Conservation (phyloP, 2,329 filamentous ascomycete species). For the Myriosclerotinia duriaeana region DNA sequence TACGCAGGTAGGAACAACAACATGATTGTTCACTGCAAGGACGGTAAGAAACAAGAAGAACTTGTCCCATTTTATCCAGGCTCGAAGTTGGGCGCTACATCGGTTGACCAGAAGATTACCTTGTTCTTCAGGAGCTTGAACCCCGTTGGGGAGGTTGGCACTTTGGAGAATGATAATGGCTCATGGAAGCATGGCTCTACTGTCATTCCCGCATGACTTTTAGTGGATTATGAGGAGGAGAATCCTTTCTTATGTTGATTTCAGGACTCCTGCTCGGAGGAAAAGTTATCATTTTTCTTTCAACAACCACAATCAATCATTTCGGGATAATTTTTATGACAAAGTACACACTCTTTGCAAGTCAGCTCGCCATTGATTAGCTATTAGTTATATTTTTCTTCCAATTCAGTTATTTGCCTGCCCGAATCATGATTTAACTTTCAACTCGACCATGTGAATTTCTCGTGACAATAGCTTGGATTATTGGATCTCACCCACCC, state of each 20-base stretch:
- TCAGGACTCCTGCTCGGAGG: neutral
- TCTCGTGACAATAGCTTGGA: neutral
- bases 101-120: conserved; percentile 16
- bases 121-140: conserved; percentile 21
- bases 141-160: conserved; percentile 15
- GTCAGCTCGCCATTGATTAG: neutral
- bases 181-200: conserved; percentile 3
- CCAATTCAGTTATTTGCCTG: conserved; percentile 5
- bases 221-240: neutral
- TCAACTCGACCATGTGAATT: neutral
- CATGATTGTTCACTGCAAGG: conserved; percentile 6
- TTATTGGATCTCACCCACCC: neutral
- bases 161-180: conserved; percentile 3
- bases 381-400: neutral
- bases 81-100: conserved; percentile 19
- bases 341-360: neutral
- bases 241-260: conserved; percentile 1
- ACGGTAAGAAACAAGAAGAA: neutral
- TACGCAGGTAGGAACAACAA: neutral
- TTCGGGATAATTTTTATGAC: conserved; percentile 7
- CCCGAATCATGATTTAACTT: neutral
- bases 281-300: neutral
- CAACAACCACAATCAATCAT: conserved; percentile 1
- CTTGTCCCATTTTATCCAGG: conserved; percentile 14
- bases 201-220: conserved; percentile 12